A percentile compares a stretch with the other conserved stretches of the same genome.
phyloP scores from a whole-genome alignment of 2,329 filamentous ascomycete species.

The Fusarium transvaalense region DNA sequence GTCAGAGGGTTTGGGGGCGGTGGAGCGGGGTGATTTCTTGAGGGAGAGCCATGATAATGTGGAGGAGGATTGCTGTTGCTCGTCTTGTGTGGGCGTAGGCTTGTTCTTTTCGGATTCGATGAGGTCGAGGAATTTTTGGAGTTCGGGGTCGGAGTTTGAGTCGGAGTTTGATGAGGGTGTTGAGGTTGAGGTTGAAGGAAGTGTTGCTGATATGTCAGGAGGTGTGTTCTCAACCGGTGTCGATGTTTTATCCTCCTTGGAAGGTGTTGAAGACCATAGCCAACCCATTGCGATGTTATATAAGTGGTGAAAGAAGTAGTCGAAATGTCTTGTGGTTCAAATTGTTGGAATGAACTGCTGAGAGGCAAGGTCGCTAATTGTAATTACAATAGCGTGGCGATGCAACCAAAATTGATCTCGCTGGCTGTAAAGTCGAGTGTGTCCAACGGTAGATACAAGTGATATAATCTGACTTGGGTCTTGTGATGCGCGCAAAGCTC shows the following conservation, averaged over 20 bases:
- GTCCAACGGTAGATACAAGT: constrained; percentile 4
- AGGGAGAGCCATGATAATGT: constrained; percentile 55
- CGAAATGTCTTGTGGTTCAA: not conserved
- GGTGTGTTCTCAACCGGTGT: constrained; percentile 43
- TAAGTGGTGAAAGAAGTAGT: not conserved
- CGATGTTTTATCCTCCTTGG: constrained; percentile 41
- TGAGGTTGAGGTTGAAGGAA: constrained; percentile 15
- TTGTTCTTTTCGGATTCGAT: constrained; percentile 54
- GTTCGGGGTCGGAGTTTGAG: constrained; percentile 61
- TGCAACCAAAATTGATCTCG: not conserved
- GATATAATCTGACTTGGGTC: constrained; percentile 4
- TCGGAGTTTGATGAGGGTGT: constrained; percentile 34
- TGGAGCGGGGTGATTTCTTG: constrained; percentile 48
- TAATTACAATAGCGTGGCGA: not conserved
- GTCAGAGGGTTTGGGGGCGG: constrained; percentile 39
- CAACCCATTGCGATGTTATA: constrained; percentile 66
- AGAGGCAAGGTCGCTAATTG: not conserved
- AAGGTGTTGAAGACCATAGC: constrained; percentile 66
- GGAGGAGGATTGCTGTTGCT: constrained; percentile 41
- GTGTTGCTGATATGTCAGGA: constrained; percentile 36
- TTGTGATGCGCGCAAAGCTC: not conserved
- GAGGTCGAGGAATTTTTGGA: constrained; percentile 66
- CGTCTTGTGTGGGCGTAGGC: constrained; percentile 34
- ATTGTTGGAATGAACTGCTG: not conserved
- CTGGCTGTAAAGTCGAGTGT: not conserved